Percentiles rank a stretch among this genome's conserved stretches.
Conservation (phyloP, 352 stramenopile species). For the Pseudoperonospora humuli region DNA sequence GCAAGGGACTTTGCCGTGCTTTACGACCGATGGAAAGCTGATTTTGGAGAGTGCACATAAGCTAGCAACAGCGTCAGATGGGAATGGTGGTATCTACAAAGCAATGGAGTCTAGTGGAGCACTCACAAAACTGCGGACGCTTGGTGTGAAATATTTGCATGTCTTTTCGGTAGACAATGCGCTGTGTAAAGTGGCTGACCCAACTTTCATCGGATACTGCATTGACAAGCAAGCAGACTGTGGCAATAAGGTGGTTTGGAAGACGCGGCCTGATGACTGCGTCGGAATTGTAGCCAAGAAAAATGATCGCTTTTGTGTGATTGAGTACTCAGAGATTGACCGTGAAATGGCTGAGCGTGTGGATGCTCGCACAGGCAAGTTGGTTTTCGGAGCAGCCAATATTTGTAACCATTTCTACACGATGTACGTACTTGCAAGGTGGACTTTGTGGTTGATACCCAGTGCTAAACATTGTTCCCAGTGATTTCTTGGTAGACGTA, state of each 20-base stretch:
- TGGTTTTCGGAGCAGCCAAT: conserved; percentile 93
- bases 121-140: conserved; percentile 76
- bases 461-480: conserved; percentile 9
- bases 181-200: conserved; percentile 92
- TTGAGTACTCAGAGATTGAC: conserved; percentile 97
- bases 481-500: conserved; percentile 79
- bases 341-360: conserved; percentile 49
- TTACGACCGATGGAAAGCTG: conserved; percentile 91
- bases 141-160: conserved; percentile 91
- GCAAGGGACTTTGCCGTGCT: conserved; percentile 93
- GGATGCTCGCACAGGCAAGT: conserved; percentile 56
- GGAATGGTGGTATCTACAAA: conserved; percentile 95
- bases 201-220: conserved; percentile 95
- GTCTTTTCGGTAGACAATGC: conserved; percentile 98
- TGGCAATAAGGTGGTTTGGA: conserved; percentile 96
- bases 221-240: conserved; percentile 90
- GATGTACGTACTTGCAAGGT: conserved; percentile 44
- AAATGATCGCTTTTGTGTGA: conserved; percentile 80
- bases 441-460: not conserved
- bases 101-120: conserved; percentile 85
- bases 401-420: conserved; percentile 99
- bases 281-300: conserved; percentile 84
- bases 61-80: conserved; percentile 91
- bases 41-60: conserved; percentile 85
- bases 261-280: conserved; percentile 87